phyloP scores from a whole-genome alignment of 129 eudicot species.

The Pseudognaphalium luteoalbum region DNA sequence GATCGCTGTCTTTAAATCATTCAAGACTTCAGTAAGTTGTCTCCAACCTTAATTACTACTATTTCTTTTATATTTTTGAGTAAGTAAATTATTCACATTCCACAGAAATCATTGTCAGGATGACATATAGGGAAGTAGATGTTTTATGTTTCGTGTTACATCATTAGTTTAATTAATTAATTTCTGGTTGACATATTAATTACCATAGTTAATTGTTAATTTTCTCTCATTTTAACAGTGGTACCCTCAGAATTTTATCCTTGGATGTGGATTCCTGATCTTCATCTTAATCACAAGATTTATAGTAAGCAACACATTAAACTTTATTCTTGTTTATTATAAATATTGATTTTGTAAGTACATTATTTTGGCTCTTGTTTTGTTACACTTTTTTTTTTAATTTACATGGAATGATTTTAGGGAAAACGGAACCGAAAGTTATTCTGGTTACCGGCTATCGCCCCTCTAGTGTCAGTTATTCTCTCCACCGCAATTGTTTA shows the following conservation, averaged over 20 bases:
- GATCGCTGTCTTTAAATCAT: conserved; percentile 51
- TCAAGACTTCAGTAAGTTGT: conserved; percentile 52
- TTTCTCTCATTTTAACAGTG: conserved; percentile 35
- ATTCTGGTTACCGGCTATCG: conserved; percentile 93
- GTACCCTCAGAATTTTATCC: conserved; percentile 55
- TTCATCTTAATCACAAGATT: conserved; percentile 49
- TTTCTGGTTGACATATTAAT: not conserved
- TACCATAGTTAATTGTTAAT: not conserved
- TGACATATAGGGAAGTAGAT: not conserved
- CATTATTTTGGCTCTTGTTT: not conserved
- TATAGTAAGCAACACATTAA: conserved; percentile 40
- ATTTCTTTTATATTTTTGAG: not conserved
- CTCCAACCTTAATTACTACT: conserved; percentile 4
- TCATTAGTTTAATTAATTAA: not conserved
- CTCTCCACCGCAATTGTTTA: conserved; percentile 70
- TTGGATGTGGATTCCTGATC: conserved; percentile 58
- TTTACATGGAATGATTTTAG: conserved; percentile 34
- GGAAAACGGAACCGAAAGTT: conserved; percentile 67
- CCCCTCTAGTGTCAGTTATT: conserved; percentile 75
- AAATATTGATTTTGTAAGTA: too few relatives aligned
- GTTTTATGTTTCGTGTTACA: not conserved
- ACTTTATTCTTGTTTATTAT: not conserved
- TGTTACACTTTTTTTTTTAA: conserved; percentile 2
- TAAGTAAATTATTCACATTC: not conserved
- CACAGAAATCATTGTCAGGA: conserved; percentile 22